Conservation (phyloP, 176 grass and related monocot species). For the Zea luxurians region DNA sequence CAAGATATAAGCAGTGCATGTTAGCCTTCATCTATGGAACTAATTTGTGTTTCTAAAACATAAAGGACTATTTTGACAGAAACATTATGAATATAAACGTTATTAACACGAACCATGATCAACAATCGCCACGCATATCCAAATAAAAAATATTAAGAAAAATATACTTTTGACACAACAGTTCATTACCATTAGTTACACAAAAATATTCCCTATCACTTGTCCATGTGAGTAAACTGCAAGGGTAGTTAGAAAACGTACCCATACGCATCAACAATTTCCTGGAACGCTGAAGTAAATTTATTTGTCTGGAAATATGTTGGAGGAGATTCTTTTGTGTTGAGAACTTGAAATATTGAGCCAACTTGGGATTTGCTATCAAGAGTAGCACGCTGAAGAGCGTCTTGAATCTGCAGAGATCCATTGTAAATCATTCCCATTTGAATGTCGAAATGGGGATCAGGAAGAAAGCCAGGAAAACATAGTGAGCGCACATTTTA, state of each 20-base stretch:
- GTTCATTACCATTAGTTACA: background rate
- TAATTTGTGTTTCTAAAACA: conserved; percentile 8
- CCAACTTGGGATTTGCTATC: conserved; percentile 97
- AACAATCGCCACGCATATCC: background rate
- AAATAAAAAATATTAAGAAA: background rate
- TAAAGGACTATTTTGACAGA: background rate
- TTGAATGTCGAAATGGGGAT: background rate
- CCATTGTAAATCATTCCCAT: conserved; percentile 29
- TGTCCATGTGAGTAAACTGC: background rate
- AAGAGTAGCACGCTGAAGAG: conserved; percentile 62
- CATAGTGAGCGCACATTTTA: background rate
- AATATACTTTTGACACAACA: background rate
- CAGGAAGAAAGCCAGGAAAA: background rate
- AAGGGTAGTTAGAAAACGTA: conserved; percentile 37
- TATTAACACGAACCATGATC: conserved; percentile 12
- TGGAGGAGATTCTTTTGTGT: conserved; percentile 88
- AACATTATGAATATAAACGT: background rate
- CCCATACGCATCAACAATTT: conserved; percentile 99
- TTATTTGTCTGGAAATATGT: conserved; percentile 94
- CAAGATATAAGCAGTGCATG: conserved; percentile 8
- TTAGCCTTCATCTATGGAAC: conserved; percentile 4
- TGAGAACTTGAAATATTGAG: conserved; percentile 89
- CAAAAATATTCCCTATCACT: background rate
- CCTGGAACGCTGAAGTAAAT: conserved; percentile 87
- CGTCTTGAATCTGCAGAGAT: conserved; percentile 74